Evolutionary conservation across 345 rosid genomes (phyloP), one percentile per base, ranked within the genome.

Genomic region (Corchorus olitorius): DNA sequence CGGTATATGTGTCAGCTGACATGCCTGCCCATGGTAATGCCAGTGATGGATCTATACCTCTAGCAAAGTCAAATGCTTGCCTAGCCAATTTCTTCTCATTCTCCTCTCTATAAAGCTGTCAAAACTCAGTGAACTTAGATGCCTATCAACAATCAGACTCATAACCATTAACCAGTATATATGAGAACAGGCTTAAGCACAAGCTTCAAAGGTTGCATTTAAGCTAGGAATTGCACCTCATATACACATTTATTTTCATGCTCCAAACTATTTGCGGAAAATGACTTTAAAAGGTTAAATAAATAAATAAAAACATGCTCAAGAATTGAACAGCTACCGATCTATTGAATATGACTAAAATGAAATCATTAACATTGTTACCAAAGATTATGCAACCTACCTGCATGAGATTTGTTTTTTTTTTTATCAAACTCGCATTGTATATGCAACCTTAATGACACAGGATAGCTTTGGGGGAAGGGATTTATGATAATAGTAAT

Each of bases 11-110:
- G 86, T 92, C 97, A 79, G 97, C 97, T 74, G 99, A 87, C 95
- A 91, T 87, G 84, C 98, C 99, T 14, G 97, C 97, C 99, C 99
- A 96, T 66, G 98, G 97, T 75, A 93, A 83, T 37, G 98, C 92
- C 82, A 96, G 93, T 12, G 94, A 92, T 84, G 99, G 97, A 88
- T 96, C 97, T 79, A 93, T 86, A 78, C 99, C 94, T 90, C 99
- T 92, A 75, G 97, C 94, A 85, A 82, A 88, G 79, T 96, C 98
- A 85, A 93, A 92, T 83, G 98, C 97, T 82, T 87, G 90, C 77
- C 87, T 92, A 74, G 97, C 94, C 78, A 96, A 71, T 79, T 83
- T 88, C 86, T 82, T 87, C 76, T 93, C 86, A 72, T 81, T 83
- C 48, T 82, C 88, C 80, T 88, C 87, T 81, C 97, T 85, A 80